These are phyloP conservation scores for Colletotrichum lindemuthianum DNA, from an alignment of 2,329 filamentous ascomycete genomes.

Conservation along the genomic window DNA sequence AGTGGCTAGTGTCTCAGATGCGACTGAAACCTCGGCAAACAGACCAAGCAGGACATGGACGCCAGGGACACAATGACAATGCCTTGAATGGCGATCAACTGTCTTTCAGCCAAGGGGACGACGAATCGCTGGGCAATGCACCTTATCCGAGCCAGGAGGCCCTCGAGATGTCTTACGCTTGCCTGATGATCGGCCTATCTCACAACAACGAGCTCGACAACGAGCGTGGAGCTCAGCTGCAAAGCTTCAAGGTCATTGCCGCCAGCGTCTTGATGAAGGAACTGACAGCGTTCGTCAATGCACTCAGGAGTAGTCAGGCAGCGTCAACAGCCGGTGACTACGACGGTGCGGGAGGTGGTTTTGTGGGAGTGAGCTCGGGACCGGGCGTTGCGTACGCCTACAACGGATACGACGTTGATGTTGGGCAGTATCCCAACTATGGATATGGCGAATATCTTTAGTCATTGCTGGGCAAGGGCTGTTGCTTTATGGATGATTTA, in stretches of 20 bases:
- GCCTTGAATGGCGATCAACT: neutral
- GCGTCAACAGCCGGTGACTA: neutral
- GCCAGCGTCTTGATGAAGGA: slow-evolving; percentile 48
- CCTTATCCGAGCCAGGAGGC: slow-evolving; percentile 38
- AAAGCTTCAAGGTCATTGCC: slow-evolving; percentile 51
- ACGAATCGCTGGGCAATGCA: neutral
- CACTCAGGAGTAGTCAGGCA: slow-evolving; percentile 7
- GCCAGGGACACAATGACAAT: slow-evolving; percentile 38
- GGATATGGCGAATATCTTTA: slow-evolving; percentile 21
- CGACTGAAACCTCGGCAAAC: slow-evolving; percentile 33
- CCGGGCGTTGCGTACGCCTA: slow-evolving; percentile 14
- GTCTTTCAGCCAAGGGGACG: slow-evolving; percentile 5
- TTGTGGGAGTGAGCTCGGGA: slow-evolving; percentile 22
- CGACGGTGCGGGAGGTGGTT: slow-evolving; percentile 4
- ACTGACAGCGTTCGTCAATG: slow-evolving; percentile 36
- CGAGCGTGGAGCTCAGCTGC: slow-evolving; percentile 26
- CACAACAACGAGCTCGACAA: slow-evolving; percentile 34
- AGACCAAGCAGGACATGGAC: neutral
- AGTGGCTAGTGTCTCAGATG: slow-evolving; percentile 52
- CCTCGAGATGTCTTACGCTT: slow-evolving; percentile 49
- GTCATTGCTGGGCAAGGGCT: neutral
- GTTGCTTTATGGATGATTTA: neutral
- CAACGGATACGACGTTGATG: slow-evolving; percentile 28
- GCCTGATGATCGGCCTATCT: slow-evolving; percentile 42
- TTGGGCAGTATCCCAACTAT: slow-evolving; percentile 30